Conservation (phyloP, 192 early-diverging fungal genomes). For the Endogone sp. region DNA sequence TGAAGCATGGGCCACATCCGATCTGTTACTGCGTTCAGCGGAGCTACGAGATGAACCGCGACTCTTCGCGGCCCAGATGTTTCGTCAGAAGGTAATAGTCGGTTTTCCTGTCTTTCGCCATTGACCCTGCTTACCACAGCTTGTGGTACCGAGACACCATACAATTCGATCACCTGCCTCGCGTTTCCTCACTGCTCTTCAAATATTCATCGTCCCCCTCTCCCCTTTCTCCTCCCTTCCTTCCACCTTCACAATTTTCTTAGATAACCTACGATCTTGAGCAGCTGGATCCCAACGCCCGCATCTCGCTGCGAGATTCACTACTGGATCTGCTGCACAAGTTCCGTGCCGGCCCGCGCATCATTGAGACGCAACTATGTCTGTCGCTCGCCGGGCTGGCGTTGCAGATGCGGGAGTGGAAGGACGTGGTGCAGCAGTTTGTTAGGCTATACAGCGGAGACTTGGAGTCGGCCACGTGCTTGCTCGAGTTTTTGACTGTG, state of each 20-base stretch:
- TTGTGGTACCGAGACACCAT: too few relatives aligned
- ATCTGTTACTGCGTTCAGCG: constrained; percentile 61
- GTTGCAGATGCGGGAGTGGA: constrained; percentile 77
- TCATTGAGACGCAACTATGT: constrained; percentile 77
- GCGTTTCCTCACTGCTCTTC: too few relatives aligned
- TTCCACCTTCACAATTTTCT: background rate
- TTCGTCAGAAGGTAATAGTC: constrained; percentile 74
- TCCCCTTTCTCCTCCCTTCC: background rate
- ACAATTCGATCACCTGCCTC: too few relatives aligned
- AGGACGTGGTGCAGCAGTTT: constrained; percentile 73
- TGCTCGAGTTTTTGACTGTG: constrained; percentile 81
- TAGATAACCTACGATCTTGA: constrained; percentile 77
- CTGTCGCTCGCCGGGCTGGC: constrained; percentile 82
- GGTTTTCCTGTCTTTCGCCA: background rate
- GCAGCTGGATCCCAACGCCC: constrained; percentile 66
- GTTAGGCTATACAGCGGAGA: constrained; percentile 61
- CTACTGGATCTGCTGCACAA: constrained; percentile 64
- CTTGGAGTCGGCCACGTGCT: constrained; percentile 52
- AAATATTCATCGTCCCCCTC: too few relatives aligned
- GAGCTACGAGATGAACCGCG: constrained; percentile 52
- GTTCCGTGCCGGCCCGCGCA: constrained; percentile 51
- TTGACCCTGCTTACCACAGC: too few relatives aligned
- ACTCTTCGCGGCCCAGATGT: constrained; percentile 92
- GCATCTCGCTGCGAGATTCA: constrained; percentile 69
- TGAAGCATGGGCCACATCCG: constrained; percentile 82